Base-by-base conservation (phyloP, 495 filamentous ascomycete genomes). In the Staphylotrichum longicolle region DNA sequence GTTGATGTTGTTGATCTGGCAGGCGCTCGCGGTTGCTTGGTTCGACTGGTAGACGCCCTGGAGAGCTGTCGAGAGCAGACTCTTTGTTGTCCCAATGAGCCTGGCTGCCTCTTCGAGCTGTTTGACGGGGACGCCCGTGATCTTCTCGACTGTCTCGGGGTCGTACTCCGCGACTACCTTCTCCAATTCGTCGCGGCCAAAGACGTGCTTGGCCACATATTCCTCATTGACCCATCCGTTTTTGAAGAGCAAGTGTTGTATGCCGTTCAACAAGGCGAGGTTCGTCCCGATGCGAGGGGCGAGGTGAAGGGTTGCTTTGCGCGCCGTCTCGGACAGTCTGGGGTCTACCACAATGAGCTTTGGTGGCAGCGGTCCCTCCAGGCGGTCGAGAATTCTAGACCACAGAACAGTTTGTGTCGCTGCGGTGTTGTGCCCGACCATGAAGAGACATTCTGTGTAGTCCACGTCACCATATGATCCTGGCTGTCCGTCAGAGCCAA, bases 1-100 rank as follows among this genome's bases (percentile, higher is more conserved):
- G 50, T 53, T 53, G 50, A 53, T 53, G 35, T 53, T 53, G 50
- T 53, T 53, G 50, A 53, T 53, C 35, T 53, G 50, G 50, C 50
- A 53, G 5, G 50, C 50, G 35, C 50, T 53, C 12, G 50, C 50
- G n/a, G 34, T 40, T 10, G 50, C 50, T 32, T 53, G 50, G 7
- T 53, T 53, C 0, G 50, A 53, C 35, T 53, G 50, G 14, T 53
- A 53, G 7, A 53, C 50, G 1, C 50, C 50, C 35, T 53, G 50
- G 0, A 53, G 35, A 4, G 50, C 50, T 14, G 50, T 53, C 5
- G 50, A 53, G 7, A 53, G 34, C 33, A 53, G 7, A 7, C 50
- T 53, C 15, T 39, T 53, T 2, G 50, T 8, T 14, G 50, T 53
- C 11, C 33, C 50, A 8, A 53, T 53, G 35, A 53, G 39, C 5